These are phyloP conservation scores for Maudiozyma bulderi DNA, from an alignment of 805 yeast species.

Conservation along the genomic window DNA sequence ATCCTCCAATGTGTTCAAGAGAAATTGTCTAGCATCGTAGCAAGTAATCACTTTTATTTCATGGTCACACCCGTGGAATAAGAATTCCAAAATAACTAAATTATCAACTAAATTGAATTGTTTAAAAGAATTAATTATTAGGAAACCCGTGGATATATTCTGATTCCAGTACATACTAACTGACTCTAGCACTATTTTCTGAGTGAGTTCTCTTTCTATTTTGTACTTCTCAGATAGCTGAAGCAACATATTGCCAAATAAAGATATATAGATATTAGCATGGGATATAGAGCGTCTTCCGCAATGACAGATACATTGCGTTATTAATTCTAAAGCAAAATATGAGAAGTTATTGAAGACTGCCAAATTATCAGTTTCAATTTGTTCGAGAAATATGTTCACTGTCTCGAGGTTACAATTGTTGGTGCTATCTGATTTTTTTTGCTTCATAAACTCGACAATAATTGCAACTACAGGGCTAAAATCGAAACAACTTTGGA, in stretches of 20 bases:
- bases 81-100: slow-evolving; percentile 30
- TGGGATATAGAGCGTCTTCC: slow-evolving; percentile 83
- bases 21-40: slow-evolving; percentile 33
- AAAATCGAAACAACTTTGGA: slow-evolving; percentile 28
- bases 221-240: slow-evolving; percentile 9
- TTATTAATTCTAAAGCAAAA: slow-evolving; percentile 48
- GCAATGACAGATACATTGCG: slow-evolving; percentile 64
- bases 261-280: slow-evolving; percentile 43
- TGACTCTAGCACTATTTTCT: slow-evolving; percentile 39
- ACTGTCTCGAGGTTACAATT: slow-evolving; percentile 12
- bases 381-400: slow-evolving; percentile 10
- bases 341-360: slow-evolving; percentile 29
- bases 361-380: slow-evolving; percentile 15
- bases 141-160: slow-evolving; percentile 49
- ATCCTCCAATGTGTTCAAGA: slow-evolving; percentile 11
- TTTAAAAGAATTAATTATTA: slow-evolving; percentile 41
- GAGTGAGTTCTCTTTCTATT: slow-evolving; percentile 15
- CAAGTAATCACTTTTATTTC: slow-evolving; percentile 31
- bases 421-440: slow-evolving; percentile 10
- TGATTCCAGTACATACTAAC: slow-evolving; percentile 51
- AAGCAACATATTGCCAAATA: slow-evolving; percentile 26
- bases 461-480: slow-evolving; percentile 25
- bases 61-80: slow-evolving; percentile 27
- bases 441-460: slow-evolving; percentile 24
- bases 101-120: slow-evolving; percentile 34